A percentile compares a stretch with the other conserved stretches of the same genome.
These are phyloP conservation scores for Dioscorea alata DNA, from an alignment of 106 monocot species.

Conservation along the genomic window DNA sequence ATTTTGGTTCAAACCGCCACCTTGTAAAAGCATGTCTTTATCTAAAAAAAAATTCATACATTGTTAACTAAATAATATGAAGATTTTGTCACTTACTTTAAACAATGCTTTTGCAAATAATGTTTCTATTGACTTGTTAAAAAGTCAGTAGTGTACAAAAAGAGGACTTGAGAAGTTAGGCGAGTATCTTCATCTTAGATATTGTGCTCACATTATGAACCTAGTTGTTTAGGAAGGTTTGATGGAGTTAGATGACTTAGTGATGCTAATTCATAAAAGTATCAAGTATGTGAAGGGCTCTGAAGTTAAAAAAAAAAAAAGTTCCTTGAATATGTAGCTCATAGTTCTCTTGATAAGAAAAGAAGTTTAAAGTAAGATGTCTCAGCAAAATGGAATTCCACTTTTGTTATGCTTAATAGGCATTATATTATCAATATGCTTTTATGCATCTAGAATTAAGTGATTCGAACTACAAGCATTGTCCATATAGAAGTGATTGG, in stretches of 20 bases:
- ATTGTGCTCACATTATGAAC: slow-evolving; percentile 10
- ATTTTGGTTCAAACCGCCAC: background rate
- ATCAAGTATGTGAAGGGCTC: slow-evolving; percentile 8
- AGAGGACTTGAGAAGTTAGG: background rate
- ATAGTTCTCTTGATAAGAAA: too few species aligned
- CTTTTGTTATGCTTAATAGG: too few species aligned
- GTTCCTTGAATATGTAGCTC: background rate
- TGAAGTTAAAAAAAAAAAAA: slow-evolving; percentile 2
- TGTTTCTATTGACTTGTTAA: background rate
- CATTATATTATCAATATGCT: too few species aligned
- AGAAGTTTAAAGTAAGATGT: too few species aligned
- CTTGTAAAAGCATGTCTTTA: background rate
- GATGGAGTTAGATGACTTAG: background rate
- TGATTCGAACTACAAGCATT: too few species aligned
- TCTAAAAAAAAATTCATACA: background rate
- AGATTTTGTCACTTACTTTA: slow-evolving; percentile 1
- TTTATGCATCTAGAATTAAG: too few species aligned
- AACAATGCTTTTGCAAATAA: slow-evolving; percentile 10
- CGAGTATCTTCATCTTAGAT: background rate
- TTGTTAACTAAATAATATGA: background rate
- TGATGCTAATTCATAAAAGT: background rate
- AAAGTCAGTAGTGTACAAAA: background rate
- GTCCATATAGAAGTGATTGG: too few species aligned
- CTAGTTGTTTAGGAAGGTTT: slow-evolving; percentile 5
- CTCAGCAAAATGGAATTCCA: too few species aligned